A percentile compares a stretch with the other conserved stretches of the same genome.
Evolutionary conservation across 441 rosid species (phyloP).

Genomic region (Dalechampia spathulata): DNA sequence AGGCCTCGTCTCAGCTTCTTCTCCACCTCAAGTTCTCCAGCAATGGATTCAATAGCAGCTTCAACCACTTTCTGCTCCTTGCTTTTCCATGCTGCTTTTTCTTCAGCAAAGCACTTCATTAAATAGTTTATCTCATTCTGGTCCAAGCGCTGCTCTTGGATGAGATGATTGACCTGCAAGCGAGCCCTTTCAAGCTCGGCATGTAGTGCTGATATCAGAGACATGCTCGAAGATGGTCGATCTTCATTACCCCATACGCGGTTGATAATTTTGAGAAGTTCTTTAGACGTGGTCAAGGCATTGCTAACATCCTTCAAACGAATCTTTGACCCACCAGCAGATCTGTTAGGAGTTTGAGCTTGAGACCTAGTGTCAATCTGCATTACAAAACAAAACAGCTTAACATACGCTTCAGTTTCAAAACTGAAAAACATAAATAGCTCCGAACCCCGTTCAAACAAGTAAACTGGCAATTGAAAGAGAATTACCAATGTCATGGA

Average conservation of each 20-base stretch:
- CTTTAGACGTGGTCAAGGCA: constrained; percentile 95
- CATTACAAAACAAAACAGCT: constrained; percentile 16
- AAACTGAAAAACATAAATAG: background rate
- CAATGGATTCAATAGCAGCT: constrained; percentile 89
- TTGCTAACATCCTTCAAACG: constrained; percentile 86
- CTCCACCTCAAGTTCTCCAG: constrained; percentile 85
- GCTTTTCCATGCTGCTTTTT: constrained; percentile 88
- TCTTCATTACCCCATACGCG: constrained; percentile 92
- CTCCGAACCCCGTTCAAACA: background rate
- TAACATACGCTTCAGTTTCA: background rate
- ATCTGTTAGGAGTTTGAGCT: constrained; percentile 68
- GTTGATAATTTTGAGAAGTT: constrained; percentile 85
- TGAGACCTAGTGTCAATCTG: constrained; percentile 86
- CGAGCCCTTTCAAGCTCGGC: constrained; percentile 98
- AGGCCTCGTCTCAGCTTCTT: constrained; percentile 71
- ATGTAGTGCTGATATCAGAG: constrained; percentile 90
- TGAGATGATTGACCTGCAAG: constrained; percentile 70
- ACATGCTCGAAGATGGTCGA: constrained; percentile 84
- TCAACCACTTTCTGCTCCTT: constrained; percentile 78
- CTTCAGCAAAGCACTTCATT: constrained; percentile 90
- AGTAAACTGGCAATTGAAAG: background rate
- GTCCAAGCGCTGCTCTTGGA: constrained; percentile 72
- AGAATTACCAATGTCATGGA: background rate
- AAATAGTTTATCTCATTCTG: constrained; percentile 65
- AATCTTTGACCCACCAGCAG: constrained; percentile 53